Conservation (phyloP, 495 filamentous ascomycete genomes). For the Hyaloscypha bicolor region DNA sequence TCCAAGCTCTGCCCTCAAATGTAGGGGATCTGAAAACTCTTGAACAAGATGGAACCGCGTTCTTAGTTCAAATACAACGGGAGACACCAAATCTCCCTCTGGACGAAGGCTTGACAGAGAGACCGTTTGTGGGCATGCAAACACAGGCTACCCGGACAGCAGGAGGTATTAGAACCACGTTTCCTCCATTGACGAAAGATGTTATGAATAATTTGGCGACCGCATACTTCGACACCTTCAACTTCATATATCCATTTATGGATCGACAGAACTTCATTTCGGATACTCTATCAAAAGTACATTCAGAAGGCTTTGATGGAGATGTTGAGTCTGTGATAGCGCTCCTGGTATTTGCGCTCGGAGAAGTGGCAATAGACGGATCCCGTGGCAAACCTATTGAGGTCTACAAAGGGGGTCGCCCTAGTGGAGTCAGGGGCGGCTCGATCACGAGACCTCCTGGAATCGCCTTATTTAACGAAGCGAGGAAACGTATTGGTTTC, state of each 20-base stretch:
- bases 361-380: conserved; percentile 54
- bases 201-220: conserved; percentile 51
- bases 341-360: conserved; percentile 59
- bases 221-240: conserved; percentile 58
- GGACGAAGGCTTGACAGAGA: conserved; percentile 28
- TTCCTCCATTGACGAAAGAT: conserved; percentile 46
- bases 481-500: conserved; percentile 59
- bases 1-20: conserved; percentile 27
- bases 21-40: conserved; percentile 33
- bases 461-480: conserved; percentile 60
- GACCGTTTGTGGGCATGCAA: conserved; percentile 35
- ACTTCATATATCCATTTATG: conserved; percentile 57
- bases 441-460: conserved; percentile 52
- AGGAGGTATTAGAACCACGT: conserved; percentile 26
- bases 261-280: conserved; percentile 53
- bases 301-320: conserved; percentile 52
- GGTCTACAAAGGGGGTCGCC: conserved; percentile 45
- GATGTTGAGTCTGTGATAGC: conserved; percentile 51
- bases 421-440: conserved; percentile 57
- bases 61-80: conserved; percentile 45
- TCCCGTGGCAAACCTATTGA: conserved; percentile 47
- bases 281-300: conserved; percentile 45
- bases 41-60: conserved; percentile 49
- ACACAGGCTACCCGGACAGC: conserved; percentile 28
- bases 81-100: conserved; percentile 39